phyloP scores from a whole-genome alignment of 2,329 filamentous ascomycete genomes.

The Aspergillus transmontanensis region DNA sequence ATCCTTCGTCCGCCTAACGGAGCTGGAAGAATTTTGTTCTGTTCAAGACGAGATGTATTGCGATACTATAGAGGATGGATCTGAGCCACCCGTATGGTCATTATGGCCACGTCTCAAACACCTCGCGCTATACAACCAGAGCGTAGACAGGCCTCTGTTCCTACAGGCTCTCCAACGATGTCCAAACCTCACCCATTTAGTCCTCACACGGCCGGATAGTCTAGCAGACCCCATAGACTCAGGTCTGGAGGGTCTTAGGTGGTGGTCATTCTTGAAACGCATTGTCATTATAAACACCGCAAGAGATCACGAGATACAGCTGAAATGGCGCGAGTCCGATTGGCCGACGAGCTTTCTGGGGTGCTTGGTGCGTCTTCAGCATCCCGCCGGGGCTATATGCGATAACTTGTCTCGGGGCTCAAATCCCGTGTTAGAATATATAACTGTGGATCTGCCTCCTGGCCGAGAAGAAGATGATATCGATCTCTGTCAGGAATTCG shows the following conservation, averaged over 20 bases:
- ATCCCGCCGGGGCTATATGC: not conserved
- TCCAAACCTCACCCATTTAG: conserved; percentile 14
- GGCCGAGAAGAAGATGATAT: not conserved
- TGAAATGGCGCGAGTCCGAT: not conserved
- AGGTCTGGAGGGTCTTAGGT: not conserved
- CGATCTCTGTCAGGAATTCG: conserved; percentile 2
- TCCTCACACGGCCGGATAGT: conserved; percentile 15
- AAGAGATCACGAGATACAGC: not conserved
- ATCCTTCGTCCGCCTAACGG: conserved; percentile 14
- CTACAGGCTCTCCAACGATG: conserved; percentile 11
- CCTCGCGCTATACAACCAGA: conserved; percentile 17
- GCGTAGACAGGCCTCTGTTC: conserved; percentile 11
- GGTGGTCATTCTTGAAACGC: not conserved
- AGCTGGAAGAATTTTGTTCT: conserved; percentile 18
- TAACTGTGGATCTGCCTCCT: not conserved
- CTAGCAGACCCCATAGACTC: not conserved
- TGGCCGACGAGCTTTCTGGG: not conserved
- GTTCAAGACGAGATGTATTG: conserved; percentile 16
- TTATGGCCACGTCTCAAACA: conserved; percentile 16
- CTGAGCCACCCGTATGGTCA: conserved; percentile 16
- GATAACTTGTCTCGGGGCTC: not conserved
- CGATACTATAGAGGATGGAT: not conserved
- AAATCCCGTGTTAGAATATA: not conserved
- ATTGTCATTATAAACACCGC: not conserved
- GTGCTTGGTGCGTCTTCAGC: not conserved